phyloP scores from a whole-genome alignment of 345 rosid genomes.

The Syzygium jambos region DNA sequence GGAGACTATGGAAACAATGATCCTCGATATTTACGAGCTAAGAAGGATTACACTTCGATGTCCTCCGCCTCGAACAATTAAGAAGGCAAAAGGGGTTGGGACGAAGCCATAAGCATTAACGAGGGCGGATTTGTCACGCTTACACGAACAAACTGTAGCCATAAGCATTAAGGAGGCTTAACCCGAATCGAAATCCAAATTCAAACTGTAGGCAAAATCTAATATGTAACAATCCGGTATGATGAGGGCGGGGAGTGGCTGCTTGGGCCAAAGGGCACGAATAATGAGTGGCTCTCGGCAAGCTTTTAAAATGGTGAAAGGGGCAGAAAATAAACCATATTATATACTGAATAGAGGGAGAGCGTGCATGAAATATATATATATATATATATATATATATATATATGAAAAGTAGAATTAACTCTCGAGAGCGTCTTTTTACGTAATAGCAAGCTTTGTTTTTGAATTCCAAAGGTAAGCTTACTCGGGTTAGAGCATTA shows the following conservation, averaged over 20 bases:
- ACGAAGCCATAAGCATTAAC: not conserved
- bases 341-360: not conserved
- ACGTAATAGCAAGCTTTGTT: not conserved
- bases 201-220: not conserved
- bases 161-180: not conserved
- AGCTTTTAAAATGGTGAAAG: no score
- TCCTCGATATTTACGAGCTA: not conserved
- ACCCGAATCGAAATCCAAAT: not conserved
- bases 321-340: not conserved
- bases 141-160: not conserved
- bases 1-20: no score
- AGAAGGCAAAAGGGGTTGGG: not conserved
- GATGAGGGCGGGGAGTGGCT: not conserved
- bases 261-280: not conserved
- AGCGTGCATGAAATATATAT: not conserved
- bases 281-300: not conserved
- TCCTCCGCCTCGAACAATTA: not conserved
- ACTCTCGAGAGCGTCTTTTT: fast-evolving
- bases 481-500: not conserved
- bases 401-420: no score
- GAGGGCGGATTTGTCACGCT: not conserved
- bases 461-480: not conserved
- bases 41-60: not conserved
- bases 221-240: not conserved
- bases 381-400: no score